Conservation (phyloP, 129 eudicot species). For the Centrapalus pauciflorus region DNA sequence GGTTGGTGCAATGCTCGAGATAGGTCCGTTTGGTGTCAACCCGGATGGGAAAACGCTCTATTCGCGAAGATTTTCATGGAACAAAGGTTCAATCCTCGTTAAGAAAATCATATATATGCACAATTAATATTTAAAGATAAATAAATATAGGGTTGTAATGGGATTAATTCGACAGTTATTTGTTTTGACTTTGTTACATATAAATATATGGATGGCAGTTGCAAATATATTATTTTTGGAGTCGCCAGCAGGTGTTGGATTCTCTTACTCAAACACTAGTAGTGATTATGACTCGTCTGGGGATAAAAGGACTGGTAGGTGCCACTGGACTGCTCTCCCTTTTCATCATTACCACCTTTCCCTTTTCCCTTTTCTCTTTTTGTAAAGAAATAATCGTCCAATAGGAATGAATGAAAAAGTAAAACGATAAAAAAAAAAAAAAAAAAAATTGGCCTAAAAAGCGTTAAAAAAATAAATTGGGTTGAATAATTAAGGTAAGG, state of each 20-base stretch:
- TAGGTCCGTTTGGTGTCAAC: constrained; percentile 63
- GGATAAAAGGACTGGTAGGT: constrained; percentile 50
- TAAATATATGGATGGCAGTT: constrained; percentile 17
- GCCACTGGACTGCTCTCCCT: too few species aligned
- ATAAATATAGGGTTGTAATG: neutral
- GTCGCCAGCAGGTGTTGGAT: constrained; percentile 61
- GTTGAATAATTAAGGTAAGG: too few species aligned
- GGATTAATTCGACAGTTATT: neutral
- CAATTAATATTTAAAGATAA: neutral
- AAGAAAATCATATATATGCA: neutral
- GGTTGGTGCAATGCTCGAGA: constrained; percentile 59
- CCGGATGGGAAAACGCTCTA: constrained; percentile 57
- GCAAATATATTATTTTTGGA: constrained; percentile 48
- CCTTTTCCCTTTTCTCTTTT: neutral
- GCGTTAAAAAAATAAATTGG: too few species aligned
- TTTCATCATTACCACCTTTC: constrained; percentile 19
- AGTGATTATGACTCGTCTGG: constrained; percentile 46
- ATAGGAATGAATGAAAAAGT: too few species aligned
- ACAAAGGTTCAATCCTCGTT: constrained; percentile 31
- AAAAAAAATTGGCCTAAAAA: too few species aligned
- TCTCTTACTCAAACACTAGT: constrained; percentile 52
- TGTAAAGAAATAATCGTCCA: constrained; percentile 3
- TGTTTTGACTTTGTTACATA: neutral
- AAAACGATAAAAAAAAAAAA: too few species aligned
- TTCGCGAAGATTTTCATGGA: constrained; percentile 48